Conservation (phyloP, 495 filamentous ascomycete species). For the Penicillium paradoxum region DNA sequence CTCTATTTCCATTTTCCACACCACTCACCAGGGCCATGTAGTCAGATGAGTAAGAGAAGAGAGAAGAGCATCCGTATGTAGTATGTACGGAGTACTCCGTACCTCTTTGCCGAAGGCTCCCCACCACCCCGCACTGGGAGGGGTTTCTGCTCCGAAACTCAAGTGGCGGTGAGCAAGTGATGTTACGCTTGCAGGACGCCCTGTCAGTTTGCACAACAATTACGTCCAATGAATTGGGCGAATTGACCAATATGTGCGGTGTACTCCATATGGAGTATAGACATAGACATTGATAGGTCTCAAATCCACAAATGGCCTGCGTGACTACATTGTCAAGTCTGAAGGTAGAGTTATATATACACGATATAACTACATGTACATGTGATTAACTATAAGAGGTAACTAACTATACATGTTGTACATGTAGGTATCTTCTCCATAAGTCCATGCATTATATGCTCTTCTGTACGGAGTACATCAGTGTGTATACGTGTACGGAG, state of each 20-base stretch:
- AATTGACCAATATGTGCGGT: background rate
- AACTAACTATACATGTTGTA: too few species aligned
- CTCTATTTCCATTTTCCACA: constrained; percentile 8
- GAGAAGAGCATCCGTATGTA: too few species aligned
- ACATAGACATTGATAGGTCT: background rate
- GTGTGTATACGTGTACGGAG: too few species aligned
- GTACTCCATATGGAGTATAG: background rate
- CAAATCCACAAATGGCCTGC: background rate
- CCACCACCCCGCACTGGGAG: constrained; percentile 10
- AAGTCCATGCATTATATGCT: too few species aligned
- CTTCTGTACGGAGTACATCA: too few species aligned
- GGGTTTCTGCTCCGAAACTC: background rate
- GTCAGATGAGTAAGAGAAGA: background rate
- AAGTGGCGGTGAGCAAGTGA: constrained; percentile 29
- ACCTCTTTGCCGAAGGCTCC: background rate
- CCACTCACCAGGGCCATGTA: background rate
- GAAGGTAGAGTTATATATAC: too few species aligned
- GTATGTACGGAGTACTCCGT: too few species aligned
- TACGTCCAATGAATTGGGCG: background rate
- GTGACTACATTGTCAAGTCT: background rate
- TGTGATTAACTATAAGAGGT: too few species aligned
- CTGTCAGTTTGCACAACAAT: background rate
- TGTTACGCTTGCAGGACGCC: constrained; percentile 7
- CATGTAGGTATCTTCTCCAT: too few species aligned
- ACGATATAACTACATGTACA: too few species aligned